These are phyloP conservation scores for Diaporthe sp. DNA, from an alignment of 2,329 filamentous ascomycete genomes.

Conservation along the genomic window DNA sequence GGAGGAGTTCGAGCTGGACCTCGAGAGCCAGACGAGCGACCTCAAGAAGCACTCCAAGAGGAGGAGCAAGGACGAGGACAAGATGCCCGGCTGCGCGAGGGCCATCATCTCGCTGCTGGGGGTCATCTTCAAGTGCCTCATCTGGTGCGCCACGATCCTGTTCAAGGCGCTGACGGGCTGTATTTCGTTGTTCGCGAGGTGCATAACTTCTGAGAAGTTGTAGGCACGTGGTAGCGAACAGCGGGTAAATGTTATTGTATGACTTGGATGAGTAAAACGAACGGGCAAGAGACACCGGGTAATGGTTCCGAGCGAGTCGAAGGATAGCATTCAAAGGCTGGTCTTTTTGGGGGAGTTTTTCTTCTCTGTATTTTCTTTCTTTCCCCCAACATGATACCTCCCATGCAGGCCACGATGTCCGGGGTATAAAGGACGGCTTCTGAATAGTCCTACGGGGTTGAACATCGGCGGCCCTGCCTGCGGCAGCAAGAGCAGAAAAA, in stretches of 20 bases:
- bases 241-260: slow-evolving; percentile 23
- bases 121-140: slow-evolving; percentile 67
- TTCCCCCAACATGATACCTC: slow-evolving; percentile 37
- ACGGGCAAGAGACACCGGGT: slow-evolving; percentile 19
- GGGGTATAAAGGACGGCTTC: slow-evolving; percentile 15
- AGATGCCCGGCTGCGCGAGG: slow-evolving; percentile 63
- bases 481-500: slow-evolving; percentile 8
- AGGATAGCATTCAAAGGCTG: slow-evolving; percentile 27
- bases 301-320: slow-evolving; percentile 30
- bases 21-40: slow-evolving; percentile 71
- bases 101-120: slow-evolving; percentile 64
- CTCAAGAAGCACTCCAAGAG: slow-evolving; percentile 56
- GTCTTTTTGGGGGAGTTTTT: slow-evolving; percentile 32
- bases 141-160: slow-evolving; percentile 68
- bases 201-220: slow-evolving; percentile 59
- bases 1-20: slow-evolving; percentile 71
- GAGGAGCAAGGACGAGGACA: slow-evolving; percentile 58
- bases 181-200: slow-evolving; percentile 64
- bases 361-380: slow-evolving; percentile 28
- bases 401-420: slow-evolving; percentile 18
- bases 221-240: slow-evolving; percentile 38
- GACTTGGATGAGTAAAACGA: slow-evolving; percentile 35
- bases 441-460: slow-evolving; percentile 10
- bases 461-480: not conserved
- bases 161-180: slow-evolving; percentile 66